phyloP scores from a whole-genome alignment of 441 rosid species.

The Croton setiger region DNA sequence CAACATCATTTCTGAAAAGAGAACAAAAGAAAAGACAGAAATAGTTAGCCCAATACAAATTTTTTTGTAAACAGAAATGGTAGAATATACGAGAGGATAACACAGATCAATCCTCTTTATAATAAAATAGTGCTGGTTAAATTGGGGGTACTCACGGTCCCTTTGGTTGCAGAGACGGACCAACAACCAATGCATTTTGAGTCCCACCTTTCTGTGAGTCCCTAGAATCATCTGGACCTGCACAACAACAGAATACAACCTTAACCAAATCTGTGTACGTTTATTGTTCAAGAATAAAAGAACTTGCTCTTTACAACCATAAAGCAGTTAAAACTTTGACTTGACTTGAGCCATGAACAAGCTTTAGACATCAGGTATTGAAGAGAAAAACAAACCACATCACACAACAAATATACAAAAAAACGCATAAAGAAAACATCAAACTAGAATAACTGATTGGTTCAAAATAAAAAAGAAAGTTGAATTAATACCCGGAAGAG shows the following conservation, averaged over 20 bases:
- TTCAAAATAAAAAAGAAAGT: neutral
- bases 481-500: constrained; percentile 59
- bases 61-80: neutral
- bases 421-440: neutral
- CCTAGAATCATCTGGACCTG: constrained; percentile 65
- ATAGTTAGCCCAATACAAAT: constrained; percentile 9
- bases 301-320: neutral
- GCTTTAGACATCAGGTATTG: neutral
- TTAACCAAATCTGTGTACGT: too few species aligned
- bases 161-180: constrained; percentile 72
- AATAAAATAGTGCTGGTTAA: constrained; percentile 1
- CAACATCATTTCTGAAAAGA: constrained; percentile 46
- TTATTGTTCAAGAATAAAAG: neutral
- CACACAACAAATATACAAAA: neutral
- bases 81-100: neutral
- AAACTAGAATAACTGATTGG: neutral
- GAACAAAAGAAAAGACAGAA: neutral
- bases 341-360: neutral
- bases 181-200: constrained; percentile 71
- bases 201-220: constrained; percentile 42
- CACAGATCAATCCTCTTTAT: neutral
- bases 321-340: neutral
- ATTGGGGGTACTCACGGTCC: constrained; percentile 45
- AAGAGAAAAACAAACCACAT: neutral
- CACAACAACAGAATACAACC: constrained; percentile 18